Evolutionary conservation across 106 monocot genomes (phyloP).

Genomic region (Allium fistulosum): DNA sequence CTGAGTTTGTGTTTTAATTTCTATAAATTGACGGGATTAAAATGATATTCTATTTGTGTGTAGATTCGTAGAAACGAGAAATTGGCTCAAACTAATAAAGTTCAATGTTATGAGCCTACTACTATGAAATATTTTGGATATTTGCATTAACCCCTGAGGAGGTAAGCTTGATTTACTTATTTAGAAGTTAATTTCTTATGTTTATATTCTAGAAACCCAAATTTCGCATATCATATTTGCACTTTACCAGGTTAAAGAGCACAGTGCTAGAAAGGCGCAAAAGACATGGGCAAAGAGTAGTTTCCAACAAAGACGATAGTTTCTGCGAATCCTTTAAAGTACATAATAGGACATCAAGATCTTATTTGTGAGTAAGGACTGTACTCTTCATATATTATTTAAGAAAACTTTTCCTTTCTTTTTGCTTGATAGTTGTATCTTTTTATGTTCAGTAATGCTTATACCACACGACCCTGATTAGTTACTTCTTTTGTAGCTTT

Average conservation of each 20-base stretch:
- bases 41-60: conserved; percentile 4
- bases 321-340: conserved; percentile 93
- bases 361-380: conserved; percentile 95
- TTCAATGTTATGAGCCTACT: conserved; percentile 94
- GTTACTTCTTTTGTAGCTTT: too few relatives aligned
- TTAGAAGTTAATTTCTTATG: too few relatives aligned
- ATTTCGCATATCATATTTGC: neutral
- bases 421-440: too few relatives aligned
- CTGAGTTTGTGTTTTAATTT: conserved; percentile 4
- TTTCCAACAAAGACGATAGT: conserved; percentile 79
- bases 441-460: too few relatives aligned
- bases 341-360: conserved; percentile 94
- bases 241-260: conserved; percentile 72
- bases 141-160: conserved; percentile 83
- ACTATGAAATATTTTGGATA: conserved; percentile 94
- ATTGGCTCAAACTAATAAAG: conserved; percentile 63
- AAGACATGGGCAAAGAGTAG: conserved; percentile 91
- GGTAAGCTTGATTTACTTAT: conserved; percentile 27
- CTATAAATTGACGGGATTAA: conserved; percentile 2
- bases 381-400: neutral
- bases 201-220: too few relatives aligned
- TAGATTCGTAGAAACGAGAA: conserved; percentile 90
- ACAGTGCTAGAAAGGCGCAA: conserved; percentile 95
- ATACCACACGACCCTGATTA: too few relatives aligned
- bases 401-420: conserved; percentile 1